Evolutionary conservation across 2,329 filamentous ascomycete species (phyloP).

Genomic region (Madurella mycetomatis): DNA sequence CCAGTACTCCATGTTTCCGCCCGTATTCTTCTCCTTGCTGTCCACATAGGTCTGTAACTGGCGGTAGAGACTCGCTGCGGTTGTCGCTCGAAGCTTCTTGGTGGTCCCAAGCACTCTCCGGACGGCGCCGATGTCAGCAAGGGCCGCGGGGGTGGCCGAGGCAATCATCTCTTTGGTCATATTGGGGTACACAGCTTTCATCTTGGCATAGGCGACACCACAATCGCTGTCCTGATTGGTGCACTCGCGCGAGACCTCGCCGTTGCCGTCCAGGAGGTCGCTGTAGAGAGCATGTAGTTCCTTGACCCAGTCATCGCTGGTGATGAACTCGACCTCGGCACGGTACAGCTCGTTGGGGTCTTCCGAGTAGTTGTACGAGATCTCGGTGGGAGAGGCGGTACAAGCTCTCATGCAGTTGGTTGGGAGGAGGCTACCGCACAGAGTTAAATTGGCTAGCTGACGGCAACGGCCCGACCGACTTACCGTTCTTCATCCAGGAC

Average conservation of each 20-base stretch:
- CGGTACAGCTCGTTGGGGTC: slow-evolving; percentile 31
- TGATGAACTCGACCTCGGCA: slow-evolving; percentile 56
- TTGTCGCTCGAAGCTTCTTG: slow-evolving; percentile 36
- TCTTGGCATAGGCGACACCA: slow-evolving; percentile 38
- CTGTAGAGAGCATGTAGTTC: slow-evolving; percentile 46
- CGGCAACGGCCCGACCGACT: slow-evolving; percentile 21
- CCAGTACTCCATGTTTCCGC: slow-evolving; percentile 38
- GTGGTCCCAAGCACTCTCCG: slow-evolving; percentile 44
- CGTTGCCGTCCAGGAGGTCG: slow-evolving; percentile 44
- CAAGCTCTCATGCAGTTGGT: slow-evolving; percentile 54
- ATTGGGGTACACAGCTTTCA: slow-evolving; percentile 41
- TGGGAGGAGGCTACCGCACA: slow-evolving; percentile 31
- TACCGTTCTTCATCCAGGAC: slow-evolving; percentile 54
- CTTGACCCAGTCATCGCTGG: slow-evolving; percentile 45
- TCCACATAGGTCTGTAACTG: slow-evolving; percentile 50
- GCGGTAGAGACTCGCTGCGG: slow-evolving; percentile 41
- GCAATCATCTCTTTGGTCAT: slow-evolving; percentile 38
- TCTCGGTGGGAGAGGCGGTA: slow-evolving; percentile 57
- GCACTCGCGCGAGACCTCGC: slow-evolving; percentile 32
- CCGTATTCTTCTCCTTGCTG: slow-evolving; percentile 46
- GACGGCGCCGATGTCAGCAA: slow-evolving; percentile 42
- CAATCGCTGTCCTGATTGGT: slow-evolving; percentile 37
- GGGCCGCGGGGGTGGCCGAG: slow-evolving; percentile 33
- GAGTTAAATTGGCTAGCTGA: not conserved
- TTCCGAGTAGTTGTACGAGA: slow-evolving; percentile 49